Conservation (phyloP, 2,329 filamentous ascomycete genomes). For the Coniella lustricola region DNA sequence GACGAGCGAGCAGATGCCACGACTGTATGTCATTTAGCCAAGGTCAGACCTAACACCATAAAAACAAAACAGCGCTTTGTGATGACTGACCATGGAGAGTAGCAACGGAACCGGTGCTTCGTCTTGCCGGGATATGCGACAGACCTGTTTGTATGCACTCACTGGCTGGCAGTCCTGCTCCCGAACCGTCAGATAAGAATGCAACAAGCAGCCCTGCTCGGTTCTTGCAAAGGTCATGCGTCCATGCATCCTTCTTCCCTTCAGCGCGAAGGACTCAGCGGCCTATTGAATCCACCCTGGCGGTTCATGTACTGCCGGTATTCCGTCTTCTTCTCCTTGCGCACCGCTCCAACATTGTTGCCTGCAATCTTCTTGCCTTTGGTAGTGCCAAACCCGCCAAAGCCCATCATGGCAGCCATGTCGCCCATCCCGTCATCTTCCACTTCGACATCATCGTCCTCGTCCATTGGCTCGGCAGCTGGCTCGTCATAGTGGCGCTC, state of each 20-base stretch:
- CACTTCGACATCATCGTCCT: constrained; percentile 43
- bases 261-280: constrained; percentile 50
- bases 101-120: not conserved
- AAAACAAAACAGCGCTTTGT: not conserved
- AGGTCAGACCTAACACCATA: not conserved
- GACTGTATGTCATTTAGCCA: not conserved
- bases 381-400: constrained; percentile 76
- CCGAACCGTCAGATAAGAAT: too few species aligned
- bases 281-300: constrained; percentile 73
- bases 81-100: not conserved
- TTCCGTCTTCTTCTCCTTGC: constrained; percentile 89
- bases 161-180: too few species aligned
- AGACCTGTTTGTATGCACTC: too few species aligned
- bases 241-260: not conserved
- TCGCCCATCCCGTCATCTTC: constrained; percentile 59
- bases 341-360: constrained; percentile 74
- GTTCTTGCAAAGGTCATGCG: too few species aligned
- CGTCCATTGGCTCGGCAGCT: constrained; percentile 25
- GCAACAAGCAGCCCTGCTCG: too few species aligned
- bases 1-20: not conserved
- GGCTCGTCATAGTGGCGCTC: constrained; percentile 7
- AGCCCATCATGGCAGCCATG: constrained; percentile 87
- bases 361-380: constrained; percentile 84
- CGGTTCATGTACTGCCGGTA: constrained; percentile 98
- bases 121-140: too few species aligned